These are phyloP conservation scores for Volvariella volvacea DNA, from an alignment of 1,284 basidiomycete genomes.

Conservation along the genomic window DNA sequence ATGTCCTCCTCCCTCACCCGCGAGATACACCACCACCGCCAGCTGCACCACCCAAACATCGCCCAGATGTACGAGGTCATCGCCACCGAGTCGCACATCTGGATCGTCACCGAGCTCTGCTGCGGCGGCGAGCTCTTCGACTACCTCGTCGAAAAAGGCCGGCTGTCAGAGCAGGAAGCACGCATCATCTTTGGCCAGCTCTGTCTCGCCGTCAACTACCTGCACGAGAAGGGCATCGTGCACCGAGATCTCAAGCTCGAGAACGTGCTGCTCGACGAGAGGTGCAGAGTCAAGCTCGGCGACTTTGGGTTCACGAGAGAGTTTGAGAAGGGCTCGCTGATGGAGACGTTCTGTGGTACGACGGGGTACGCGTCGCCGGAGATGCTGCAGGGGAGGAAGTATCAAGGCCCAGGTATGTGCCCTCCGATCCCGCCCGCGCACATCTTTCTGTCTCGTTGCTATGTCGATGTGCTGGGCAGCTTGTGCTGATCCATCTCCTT, in stretches of 20 bases:
- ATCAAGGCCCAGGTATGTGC: slow-evolving; percentile 76
- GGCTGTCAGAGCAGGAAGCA: slow-evolving; percentile 78
- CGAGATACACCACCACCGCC: slow-evolving; percentile 97
- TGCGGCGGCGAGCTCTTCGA: slow-evolving; percentile 96
- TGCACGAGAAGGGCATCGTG: slow-evolving; percentile 88
- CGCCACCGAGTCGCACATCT: slow-evolving; percentile 91
- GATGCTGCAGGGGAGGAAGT: slow-evolving; percentile 87
- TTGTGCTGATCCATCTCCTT: slow-evolving; percentile 11
- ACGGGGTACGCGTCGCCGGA: slow-evolving; percentile 95
- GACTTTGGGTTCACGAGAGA: slow-evolving; percentile 98
- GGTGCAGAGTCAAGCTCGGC: slow-evolving; percentile 83
- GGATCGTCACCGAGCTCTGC: slow-evolving; percentile 97
- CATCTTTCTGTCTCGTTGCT: slow-evolving; percentile 4
- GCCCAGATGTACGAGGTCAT: slow-evolving; percentile 97
- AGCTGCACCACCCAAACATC: slow-evolving; percentile 92
- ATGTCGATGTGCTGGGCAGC: slow-evolving; percentile 4
- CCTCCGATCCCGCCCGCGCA: no score
- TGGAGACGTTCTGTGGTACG: slow-evolving; percentile 97
- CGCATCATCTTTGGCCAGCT: slow-evolving; percentile 88
- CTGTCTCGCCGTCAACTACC: slow-evolving; percentile 90
- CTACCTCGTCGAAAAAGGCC: slow-evolving; percentile 92
- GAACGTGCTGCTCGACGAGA: slow-evolving; percentile 88
- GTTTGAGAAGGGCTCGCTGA: slow-evolving; percentile 75
- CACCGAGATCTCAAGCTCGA: slow-evolving; percentile 96
- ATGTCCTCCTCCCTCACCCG: slow-evolving; percentile 87